Base-by-base conservation (phyloP, 257 asterid genomes). In the Coffea eugenioides region DNA sequence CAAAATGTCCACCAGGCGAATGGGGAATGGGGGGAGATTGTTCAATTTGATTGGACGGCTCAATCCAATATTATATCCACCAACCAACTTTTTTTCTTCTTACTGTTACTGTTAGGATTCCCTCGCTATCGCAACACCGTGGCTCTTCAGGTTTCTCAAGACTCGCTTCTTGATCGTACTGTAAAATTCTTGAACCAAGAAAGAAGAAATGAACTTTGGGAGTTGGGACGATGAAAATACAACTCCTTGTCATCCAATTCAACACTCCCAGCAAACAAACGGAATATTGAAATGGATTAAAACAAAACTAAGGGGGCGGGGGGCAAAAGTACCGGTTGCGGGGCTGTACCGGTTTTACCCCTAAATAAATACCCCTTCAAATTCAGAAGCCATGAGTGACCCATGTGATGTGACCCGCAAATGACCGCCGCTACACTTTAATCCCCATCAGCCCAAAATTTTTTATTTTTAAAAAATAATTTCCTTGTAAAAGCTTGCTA, bases 391-490 rank as follows among this genome's bases (percentile, higher is more conserved):
- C 83, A 85, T 85, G 84, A 89, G 87, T 79, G 65, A 72, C 81
- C 86, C 90, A 90, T 86, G 94, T 87, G 97, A 83, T 70, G 27
- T 27, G 27, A 27, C 27, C 59, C 75, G 82, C 87, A 81, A 4
- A n/a, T 31, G 34, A 31, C 34, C 1, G 34, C 27, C 20, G 34
- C n/a, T 25, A 27, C 48, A 18, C n/a, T 46, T 31, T 23, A 2
- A 25, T 43, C 46, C 25, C 54, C 36, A 1, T 56, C 51, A 31
- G 46, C 18, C 71, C 27, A 49, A 77, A 39, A 39, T 39, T 39
- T 31, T 31, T 31, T 31, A 31, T 31, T 31, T 31, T 23, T 65
- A 13, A 64, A 46, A 4, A 10, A 8, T 43, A 71, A 9, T 70
- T 70, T 10, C 23, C 21, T 45, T 3, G 2, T 23, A 66, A 34